Base-by-base conservation (phyloP, 192 early-diverging fungal species). In the Backusella tuberculispora region DNA sequence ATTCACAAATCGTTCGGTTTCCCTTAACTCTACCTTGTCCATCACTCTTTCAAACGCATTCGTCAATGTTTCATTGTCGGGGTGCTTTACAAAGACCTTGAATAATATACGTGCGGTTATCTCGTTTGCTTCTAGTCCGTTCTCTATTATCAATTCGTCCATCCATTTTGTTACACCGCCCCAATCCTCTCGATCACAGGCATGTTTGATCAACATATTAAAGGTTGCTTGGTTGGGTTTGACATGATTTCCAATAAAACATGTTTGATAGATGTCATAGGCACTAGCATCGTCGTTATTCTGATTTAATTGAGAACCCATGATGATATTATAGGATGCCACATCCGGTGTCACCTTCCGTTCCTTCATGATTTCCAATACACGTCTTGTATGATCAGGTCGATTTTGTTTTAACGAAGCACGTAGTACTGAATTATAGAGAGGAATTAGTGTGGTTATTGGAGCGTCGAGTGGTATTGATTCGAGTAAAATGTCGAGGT, bases 101-200 rank as follows among this genome's bases (percentile, higher is more conserved):
- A 73, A 50, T 38, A 78, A 34, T 40, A 78, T 78, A 41, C 76
- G 68, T 43, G 68, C 44, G 4, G 76, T 78, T 1, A 78, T 42
- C 6, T 38, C 17, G 17, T 73, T 78, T 6, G 71, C 66, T n/a
- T 40, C 45, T 5, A 21, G 7, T 5, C 5, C 9, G 7, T 45
- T 19, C 10, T 8, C 29, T 34, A 34, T 15, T 8, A 26, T 6
- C 24, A 78, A 17, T 24, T 19, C 26, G 21, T 78, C 65, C 34
- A 78, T 17, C 76, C 76, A 78, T 19, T 53, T 38, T 5, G 19
- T 21, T 6, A 78, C 14, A 5, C 34, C 13, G 2, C 66, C 29
- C 76, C 76, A 78, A 7, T 66, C 10, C 7, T 69, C 14, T 8
- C 43, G 13, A 14, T 73, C 15, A 42, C 70, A 73, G 0, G 63